A percentile compares a stretch with the other conserved stretches of the same genome.
Conservation (phyloP, 306 rosid genomes). For the Rubus parviflorus region DNA sequence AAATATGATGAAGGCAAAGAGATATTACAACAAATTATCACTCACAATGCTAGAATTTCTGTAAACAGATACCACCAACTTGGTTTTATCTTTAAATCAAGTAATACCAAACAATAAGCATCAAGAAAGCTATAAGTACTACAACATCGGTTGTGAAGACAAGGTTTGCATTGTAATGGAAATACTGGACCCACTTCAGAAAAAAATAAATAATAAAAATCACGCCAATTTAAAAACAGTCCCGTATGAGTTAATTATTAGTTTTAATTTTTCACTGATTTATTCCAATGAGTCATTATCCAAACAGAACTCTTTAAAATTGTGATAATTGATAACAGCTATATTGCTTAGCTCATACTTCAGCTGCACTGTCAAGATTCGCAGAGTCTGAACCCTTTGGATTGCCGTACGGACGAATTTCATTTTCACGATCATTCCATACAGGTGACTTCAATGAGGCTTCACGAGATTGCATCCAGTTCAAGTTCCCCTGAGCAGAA, state of each 20-base stretch:
- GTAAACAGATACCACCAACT: not conserved
- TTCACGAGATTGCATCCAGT: slow-evolving; percentile 99
- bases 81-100: not conserved
- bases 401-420: slow-evolving; percentile 92
- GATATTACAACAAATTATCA: not conserved
- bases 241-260: not conserved
- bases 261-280: not conserved
- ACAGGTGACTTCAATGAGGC: slow-evolving; percentile 84
- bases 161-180: not conserved
- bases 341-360: slow-evolving; percentile 53
- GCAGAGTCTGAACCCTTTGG: slow-evolving; percentile 96
- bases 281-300: slow-evolving; percentile 9
- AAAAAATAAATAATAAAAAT: not conserved
- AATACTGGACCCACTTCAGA: not conserved
- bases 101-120: not conserved
- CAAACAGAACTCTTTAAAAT: slow-evolving; percentile 19
- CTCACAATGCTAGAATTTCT: not conserved
- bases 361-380: slow-evolving; percentile 97
- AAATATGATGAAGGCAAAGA: not conserved
- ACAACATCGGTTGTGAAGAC: not conserved
- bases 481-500: slow-evolving; percentile 81
- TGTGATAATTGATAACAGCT: not conserved
- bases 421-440: slow-evolving; percentile 94
- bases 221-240: not conserved
- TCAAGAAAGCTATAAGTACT: not conserved